Evolutionary conservation across 176 grass and related monocot species (phyloP).

Genomic region (Cenchrus americanus): DNA sequence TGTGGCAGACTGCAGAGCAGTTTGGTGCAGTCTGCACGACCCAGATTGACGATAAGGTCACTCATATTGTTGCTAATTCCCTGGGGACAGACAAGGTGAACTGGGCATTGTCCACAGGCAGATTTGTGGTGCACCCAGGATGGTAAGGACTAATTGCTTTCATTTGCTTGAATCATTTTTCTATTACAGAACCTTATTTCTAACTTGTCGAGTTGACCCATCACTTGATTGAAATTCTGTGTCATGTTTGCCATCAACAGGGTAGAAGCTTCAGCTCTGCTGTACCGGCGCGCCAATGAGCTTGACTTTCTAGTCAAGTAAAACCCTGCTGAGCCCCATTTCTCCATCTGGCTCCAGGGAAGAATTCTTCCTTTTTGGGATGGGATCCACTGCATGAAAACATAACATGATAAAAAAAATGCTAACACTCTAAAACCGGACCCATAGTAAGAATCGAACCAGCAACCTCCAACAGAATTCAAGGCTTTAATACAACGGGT

Average conservation of each 20-base stretch:
- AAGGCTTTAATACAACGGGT: slow-evolving; percentile 19
- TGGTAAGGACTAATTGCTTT: slow-evolving; percentile 70
- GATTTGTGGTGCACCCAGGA: slow-evolving; percentile 94
- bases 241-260: slow-evolving; percentile 62
- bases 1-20: slow-evolving; percentile 95
- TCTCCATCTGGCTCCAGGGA: slow-evolving; percentile 8
- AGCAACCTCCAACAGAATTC: slow-evolving; percentile 2
- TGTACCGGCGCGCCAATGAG: slow-evolving; percentile 83
- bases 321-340: background rate
- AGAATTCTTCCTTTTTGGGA: background rate
- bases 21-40: slow-evolving; percentile 89
- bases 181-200: slow-evolving; percentile 1
- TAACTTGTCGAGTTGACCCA: background rate
- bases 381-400: slow-evolving; percentile 35
- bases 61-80: slow-evolving; percentile 97
- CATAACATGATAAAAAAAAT: slow-evolving; percentile 30
- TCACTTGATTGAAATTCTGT: slow-evolving; percentile 43
- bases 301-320: slow-evolving; percentile 75
- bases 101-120: slow-evolving; percentile 80
- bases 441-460: slow-evolving; percentile 17
- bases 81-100: slow-evolving; percentile 98
- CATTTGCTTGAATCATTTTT: slow-evolving; percentile 26
- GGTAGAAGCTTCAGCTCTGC: slow-evolving; percentile 92
- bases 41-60: slow-evolving; percentile 80
- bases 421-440: slow-evolving; percentile 32